Conservation (phyloP, 2,329 filamentous ascomycete genomes). For the Eutypa lata region DNA sequence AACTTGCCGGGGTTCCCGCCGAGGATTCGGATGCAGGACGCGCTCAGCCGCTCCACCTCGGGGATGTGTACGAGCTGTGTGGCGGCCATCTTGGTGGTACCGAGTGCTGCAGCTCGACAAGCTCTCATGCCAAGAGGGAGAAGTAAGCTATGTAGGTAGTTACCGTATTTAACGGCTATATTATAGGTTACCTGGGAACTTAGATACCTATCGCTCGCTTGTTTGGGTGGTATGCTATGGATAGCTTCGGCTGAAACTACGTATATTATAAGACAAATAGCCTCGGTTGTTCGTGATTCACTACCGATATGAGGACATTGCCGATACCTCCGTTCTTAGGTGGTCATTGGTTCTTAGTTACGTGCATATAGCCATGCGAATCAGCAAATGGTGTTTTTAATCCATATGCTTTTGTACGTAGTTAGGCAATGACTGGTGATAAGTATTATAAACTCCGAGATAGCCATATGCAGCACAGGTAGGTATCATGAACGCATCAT, state of each 20-base stretch:
- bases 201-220: too few species aligned
- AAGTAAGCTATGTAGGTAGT: neutral
- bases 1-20: constrained; percentile 89
- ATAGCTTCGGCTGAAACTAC: too few species aligned
- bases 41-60: constrained; percentile 74
- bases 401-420: too few species aligned
- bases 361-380: too few species aligned
- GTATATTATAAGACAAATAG: neutral
- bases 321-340: neutral
- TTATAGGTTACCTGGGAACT: too few species aligned
- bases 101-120: constrained; percentile 5
- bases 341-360: neutral
- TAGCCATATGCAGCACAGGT: too few species aligned
- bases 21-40: constrained; percentile 76
- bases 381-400: too few species aligned
- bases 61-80: constrained; percentile 62
- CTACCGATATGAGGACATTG: neutral
- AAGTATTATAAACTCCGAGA: too few species aligned
- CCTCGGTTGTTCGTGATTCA: neutral
- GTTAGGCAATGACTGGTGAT: too few species aligned
- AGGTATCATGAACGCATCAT: too few species aligned
- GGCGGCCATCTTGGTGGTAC: constrained; percentile 26
- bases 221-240: too few species aligned
- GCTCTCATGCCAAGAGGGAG: constrained; percentile 16
- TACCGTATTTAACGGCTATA: too few species aligned